Conservation (phyloP, 75 land plant genomes). For the Pinus albicaulis region DNA sequence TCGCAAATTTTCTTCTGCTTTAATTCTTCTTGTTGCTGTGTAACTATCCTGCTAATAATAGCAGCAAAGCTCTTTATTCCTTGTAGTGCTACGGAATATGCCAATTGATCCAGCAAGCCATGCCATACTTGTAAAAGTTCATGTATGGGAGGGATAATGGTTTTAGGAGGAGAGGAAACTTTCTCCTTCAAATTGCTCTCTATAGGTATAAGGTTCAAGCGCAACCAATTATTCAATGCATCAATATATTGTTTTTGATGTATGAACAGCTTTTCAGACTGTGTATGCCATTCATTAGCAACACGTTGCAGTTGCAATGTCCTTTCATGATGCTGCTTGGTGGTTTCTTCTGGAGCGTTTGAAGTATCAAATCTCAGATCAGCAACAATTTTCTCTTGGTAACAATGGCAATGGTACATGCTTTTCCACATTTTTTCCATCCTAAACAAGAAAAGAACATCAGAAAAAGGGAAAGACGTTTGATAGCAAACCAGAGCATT, state of each 20-base stretch:
- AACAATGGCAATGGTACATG: conserved; percentile 62
- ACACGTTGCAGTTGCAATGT: conserved; percentile 61
- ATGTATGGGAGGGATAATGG: conserved; percentile 47
- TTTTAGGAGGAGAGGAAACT: conserved; percentile 53
- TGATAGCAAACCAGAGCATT: no score
- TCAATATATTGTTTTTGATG: conserved; percentile 73
- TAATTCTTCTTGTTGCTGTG: conserved; percentile 67
- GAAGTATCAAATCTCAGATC: conserved; percentile 54
- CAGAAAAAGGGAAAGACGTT: not conserved
- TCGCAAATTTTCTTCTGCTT: conserved; percentile 50
- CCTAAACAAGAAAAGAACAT: conserved; percentile 30
- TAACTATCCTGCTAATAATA: conserved; percentile 38
- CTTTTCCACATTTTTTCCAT: conserved; percentile 86
- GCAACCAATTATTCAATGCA: conserved; percentile 72
- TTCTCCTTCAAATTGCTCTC: conserved; percentile 67
- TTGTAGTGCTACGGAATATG: conserved; percentile 49
- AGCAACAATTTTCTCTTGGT: conserved; percentile 37
- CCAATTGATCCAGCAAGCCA: conserved; percentile 59
- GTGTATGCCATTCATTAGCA: conserved; percentile 53
- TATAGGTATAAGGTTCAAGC: conserved; percentile 66
- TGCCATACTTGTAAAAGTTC: conserved; percentile 62
- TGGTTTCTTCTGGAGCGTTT: conserved; percentile 62
- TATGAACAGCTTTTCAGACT: conserved; percentile 45
- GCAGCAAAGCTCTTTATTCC: conserved; percentile 68
- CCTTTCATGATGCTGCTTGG: conserved; percentile 54